Percentiles rank a stretch among this genome's conserved stretches.
These are phyloP conservation scores for Nitzschia sp. DNA, from an alignment of 108 stramenopile species.

Conservation along the genomic window DNA sequence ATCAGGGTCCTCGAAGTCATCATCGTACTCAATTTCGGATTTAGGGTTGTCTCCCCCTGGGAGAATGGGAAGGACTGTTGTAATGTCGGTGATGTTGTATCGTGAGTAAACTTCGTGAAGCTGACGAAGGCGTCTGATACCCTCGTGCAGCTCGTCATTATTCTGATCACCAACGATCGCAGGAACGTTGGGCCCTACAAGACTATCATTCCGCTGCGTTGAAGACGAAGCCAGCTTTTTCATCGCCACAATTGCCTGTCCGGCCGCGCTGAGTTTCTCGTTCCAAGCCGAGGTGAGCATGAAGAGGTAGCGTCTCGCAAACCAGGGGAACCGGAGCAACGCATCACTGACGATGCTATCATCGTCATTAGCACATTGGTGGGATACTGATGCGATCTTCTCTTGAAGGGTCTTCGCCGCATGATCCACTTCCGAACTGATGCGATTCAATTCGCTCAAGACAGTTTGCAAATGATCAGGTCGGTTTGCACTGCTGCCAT, in stretches of 20 bases:
- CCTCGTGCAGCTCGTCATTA: slow-evolving; percentile 73
- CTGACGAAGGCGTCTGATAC: slow-evolving; percentile 75
- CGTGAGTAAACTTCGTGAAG: slow-evolving; percentile 76
- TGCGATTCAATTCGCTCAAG: slow-evolving; percentile 73
- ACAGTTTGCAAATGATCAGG: slow-evolving; percentile 85
- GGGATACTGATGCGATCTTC: slow-evolving; percentile 80
- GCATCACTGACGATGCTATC: slow-evolving; percentile 38
- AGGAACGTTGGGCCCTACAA: slow-evolving; percentile 55
- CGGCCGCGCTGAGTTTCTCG: slow-evolving; percentile 80
- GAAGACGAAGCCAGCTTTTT: slow-evolving; percentile 62
- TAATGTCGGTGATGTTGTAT: slow-evolving; percentile 75
- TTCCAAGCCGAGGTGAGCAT: slow-evolving; percentile 89
- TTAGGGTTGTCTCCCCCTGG: slow-evolving; percentile 46
- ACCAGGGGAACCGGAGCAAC: slow-evolving; percentile 56
- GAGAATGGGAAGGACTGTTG: slow-evolving; percentile 48
- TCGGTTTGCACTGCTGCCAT: slow-evolving; percentile 62
- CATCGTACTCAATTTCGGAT: slow-evolving; percentile 67
- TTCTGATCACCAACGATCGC: slow-evolving; percentile 60
- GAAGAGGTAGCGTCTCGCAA: slow-evolving; percentile 75
- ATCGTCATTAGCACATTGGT: slow-evolving; percentile 41
- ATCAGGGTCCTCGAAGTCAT: slow-evolving; percentile 76
- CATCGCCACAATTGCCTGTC: slow-evolving; percentile 86
- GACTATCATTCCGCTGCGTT: slow-evolving; percentile 28
- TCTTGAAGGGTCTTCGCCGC: slow-evolving; percentile 83
- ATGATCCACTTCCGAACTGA: slow-evolving; percentile 80